Conservation (phyloP, 495 filamentous ascomycete genomes). For the Rusavskia elegans region DNA sequence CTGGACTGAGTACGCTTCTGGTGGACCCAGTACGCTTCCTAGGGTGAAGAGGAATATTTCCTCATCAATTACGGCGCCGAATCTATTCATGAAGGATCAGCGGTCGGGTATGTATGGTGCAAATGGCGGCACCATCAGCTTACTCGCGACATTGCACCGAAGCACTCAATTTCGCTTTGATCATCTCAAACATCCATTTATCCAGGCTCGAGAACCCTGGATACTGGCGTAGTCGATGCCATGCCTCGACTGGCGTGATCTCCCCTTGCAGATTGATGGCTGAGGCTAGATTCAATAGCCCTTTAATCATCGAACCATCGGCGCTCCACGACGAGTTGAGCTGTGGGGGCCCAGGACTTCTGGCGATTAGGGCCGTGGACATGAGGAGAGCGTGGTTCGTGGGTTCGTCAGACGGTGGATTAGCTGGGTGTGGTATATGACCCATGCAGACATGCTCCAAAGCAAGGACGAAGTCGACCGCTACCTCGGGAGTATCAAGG, state of each 20-base stretch:
- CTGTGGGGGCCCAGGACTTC: conserved; percentile 5
- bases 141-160: conserved; percentile 14
- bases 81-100: conserved; percentile 4
- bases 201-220: conserved; percentile 10
- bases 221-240: conserved; percentile 12
- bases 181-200: conserved; percentile 4
- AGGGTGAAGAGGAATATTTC: conserved; percentile 1
- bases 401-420: conserved; percentile 5
- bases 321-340: conserved; percentile 11
- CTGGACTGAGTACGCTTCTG: not conserved
- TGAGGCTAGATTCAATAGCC: conserved; percentile 12
- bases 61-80: conserved; percentile 15
- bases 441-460: conserved; percentile 16
- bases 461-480: conserved; percentile 15
- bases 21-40: not conserved
- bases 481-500: conserved; percentile 9
- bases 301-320: conserved; percentile 10
- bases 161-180: conserved; percentile 10
- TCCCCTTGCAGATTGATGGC: conserved; percentile 57
- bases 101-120: not conserved
- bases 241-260: conserved; percentile 30
- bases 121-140: not conserved
- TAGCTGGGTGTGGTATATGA: conserved; percentile 11
- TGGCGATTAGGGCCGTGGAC: conserved; percentile 11
- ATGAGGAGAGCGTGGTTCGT: conserved; percentile 13